Evolutionary conservation across 495 filamentous ascomycete genomes (phyloP).

Genomic region (Lasiosphaeriaceae sp.): DNA sequence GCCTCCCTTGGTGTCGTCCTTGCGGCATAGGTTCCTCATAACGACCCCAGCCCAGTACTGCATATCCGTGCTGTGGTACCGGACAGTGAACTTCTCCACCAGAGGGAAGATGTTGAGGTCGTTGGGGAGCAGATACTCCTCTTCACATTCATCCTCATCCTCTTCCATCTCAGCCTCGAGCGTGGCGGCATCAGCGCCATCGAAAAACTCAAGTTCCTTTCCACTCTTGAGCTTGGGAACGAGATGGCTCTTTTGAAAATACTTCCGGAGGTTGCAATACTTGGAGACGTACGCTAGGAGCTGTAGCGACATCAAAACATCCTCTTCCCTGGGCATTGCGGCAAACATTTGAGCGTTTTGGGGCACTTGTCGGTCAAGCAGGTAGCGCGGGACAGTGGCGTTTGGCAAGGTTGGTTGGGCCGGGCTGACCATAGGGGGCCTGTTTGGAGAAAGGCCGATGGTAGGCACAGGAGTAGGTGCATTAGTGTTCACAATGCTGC

Average conservation of each 20-base stretch:
- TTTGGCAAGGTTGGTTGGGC: slow-evolving; percentile 66
- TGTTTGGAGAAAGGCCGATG: slow-evolving; percentile 73
- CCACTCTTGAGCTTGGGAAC: slow-evolving; percentile 90
- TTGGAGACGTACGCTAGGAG: slow-evolving; percentile 96
- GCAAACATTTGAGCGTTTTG: slow-evolving; percentile 67
- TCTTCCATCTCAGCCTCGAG: slow-evolving; percentile 38
- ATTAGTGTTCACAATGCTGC: slow-evolving; percentile 69
- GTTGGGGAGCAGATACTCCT: slow-evolving; percentile 88
- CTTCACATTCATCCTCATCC: slow-evolving; percentile 64
- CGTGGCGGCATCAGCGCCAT: slow-evolving; percentile 54
- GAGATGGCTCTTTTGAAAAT: slow-evolving; percentile 92
- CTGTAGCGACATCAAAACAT: slow-evolving; percentile 97
- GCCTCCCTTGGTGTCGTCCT: slow-evolving; percentile 89
- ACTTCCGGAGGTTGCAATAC: slow-evolving; percentile 91
- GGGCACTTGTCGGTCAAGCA: slow-evolving; percentile 64
- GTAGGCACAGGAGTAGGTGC: slow-evolving; percentile 51
- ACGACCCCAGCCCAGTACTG: slow-evolving; percentile 99
- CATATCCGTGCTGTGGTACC: slow-evolving; percentile 93
- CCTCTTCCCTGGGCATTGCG: slow-evolving; percentile 91
- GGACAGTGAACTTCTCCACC: slow-evolving; percentile 95
- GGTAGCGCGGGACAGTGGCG: slow-evolving; percentile 63
- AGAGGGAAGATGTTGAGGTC: slow-evolving; percentile 98
- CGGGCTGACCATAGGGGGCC: slow-evolving; percentile 66
- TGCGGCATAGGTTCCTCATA: slow-evolving; percentile 97
- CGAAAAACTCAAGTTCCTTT: slow-evolving; percentile 72